Percentiles rank a stretch among this genome's conserved stretches.
phyloP scores from a whole-genome alignment of 192 early-diverging fungal species.

The Entomortierella parvispora region DNA sequence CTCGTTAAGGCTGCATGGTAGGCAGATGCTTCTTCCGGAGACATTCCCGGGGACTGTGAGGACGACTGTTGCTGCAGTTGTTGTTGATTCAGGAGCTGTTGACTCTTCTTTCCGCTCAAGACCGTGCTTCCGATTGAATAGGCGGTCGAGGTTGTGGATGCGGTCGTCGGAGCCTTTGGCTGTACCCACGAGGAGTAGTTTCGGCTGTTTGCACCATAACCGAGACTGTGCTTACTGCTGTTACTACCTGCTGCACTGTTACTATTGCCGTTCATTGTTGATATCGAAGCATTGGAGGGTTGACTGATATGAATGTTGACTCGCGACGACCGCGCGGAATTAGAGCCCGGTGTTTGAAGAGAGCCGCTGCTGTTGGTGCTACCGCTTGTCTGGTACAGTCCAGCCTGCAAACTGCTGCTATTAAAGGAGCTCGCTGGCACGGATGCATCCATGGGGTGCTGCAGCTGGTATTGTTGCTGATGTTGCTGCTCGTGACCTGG shows the following conservation, averaged over 20 bases:
- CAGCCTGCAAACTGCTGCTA: background rate
- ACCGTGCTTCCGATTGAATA: conserved; percentile 1
- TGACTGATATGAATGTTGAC: conserved; percentile 22
- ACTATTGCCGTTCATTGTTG: conserved; percentile 1
- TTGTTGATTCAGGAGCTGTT: conserved; percentile 8
- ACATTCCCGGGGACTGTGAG: background rate
- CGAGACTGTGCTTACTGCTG: background rate
- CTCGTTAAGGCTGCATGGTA: conserved; percentile 44
- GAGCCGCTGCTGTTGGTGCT: background rate
- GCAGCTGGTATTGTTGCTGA: background rate
- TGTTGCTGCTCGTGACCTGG: conserved; percentile 9
- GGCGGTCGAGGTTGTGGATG: background rate
- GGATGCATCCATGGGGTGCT: background rate
- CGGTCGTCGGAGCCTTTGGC: conserved; percentile 1
- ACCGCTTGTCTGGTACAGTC: conserved; percentile 5
- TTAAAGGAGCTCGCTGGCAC: background rate
- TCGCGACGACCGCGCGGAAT: conserved; percentile 1
- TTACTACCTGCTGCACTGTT: background rate
- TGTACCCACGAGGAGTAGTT: conserved; percentile 8
- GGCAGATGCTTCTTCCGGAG: conserved; percentile 14
- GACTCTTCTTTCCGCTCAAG: conserved; percentile 6
- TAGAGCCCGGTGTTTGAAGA: background rate
- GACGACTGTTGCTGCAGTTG: conserved; percentile 8
- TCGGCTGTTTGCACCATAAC: background rate
- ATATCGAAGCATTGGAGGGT: background rate